phyloP scores from a whole-genome alignment of 768 basidiomycete genomes.

The Cystobasidium onofrii region DNA sequence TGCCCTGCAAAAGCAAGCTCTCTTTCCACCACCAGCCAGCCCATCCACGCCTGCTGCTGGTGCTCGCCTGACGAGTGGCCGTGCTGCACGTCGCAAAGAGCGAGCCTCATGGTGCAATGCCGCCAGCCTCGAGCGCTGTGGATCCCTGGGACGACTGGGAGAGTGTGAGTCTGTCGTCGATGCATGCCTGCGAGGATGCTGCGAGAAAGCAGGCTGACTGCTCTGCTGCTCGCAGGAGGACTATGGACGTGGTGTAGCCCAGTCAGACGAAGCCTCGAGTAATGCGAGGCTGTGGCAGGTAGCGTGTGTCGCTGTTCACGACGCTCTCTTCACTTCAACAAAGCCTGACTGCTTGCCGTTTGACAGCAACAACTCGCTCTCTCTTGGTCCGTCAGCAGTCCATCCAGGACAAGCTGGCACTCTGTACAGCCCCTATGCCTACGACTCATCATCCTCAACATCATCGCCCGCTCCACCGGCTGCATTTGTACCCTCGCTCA shows the following conservation, averaged over 20 bases:
- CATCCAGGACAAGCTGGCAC: not conserved
- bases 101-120: not conserved
- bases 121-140: constrained; percentile 10
- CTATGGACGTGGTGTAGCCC: constrained; percentile 5
- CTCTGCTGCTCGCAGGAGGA: constrained; percentile 9
- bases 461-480: not conserved
- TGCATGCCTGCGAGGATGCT: too few species aligned
- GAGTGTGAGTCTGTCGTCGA: constrained; percentile 11
- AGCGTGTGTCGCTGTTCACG: constrained; percentile 15
- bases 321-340: not conserved
- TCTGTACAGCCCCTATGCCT: not conserved
- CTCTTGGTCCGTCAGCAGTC: constrained; percentile 4
- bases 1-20: too few species aligned
- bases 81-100: not conserved
- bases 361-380: constrained; percentile 26
- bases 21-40: too few species aligned
- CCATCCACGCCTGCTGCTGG: not conserved
- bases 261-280: not conserved
- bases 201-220: too few species aligned
- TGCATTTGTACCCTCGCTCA: constrained; percentile 23
- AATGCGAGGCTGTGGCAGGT: constrained; percentile 29
- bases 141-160: constrained; percentile 27
- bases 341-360: not conserved
- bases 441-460: not conserved
- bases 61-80: not conserved